Evolutionary conservation across 352 stramenopile species (phyloP).

Genomic region (Elongisporangium undulatum): DNA sequence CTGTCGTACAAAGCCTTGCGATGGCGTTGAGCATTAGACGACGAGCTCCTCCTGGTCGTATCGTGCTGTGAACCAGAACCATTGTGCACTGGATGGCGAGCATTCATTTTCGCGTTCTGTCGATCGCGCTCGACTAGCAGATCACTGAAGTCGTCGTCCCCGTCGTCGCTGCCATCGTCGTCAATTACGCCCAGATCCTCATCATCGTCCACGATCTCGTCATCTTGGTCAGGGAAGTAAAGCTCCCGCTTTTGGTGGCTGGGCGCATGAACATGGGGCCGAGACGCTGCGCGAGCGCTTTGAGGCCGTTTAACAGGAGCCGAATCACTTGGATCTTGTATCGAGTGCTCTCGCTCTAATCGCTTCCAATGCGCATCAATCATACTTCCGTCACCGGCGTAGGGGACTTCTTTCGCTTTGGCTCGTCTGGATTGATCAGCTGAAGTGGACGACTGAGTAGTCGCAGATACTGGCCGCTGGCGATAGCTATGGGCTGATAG

Average conservation of each 20-base stretch:
- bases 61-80: background rate
- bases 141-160: background rate
- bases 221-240: constrained; percentile 17
- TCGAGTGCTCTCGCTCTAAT: constrained; percentile 25
- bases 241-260: constrained; percentile 11
- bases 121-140: background rate
- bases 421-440: background rate
- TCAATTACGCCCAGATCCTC: constrained; percentile 34
- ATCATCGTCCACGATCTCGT: constrained; percentile 32
- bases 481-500: constrained; percentile 13
- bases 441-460: constrained; percentile 4
- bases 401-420: background rate
- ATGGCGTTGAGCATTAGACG: constrained; percentile 13
- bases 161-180: constrained; percentile 19
- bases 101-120: background rate
- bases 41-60: background rate
- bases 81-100: background rate
- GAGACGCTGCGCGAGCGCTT: constrained; percentile 22
- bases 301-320: constrained; percentile 24
- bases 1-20: constrained; percentile 24
- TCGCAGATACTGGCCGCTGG: constrained; percentile 27
- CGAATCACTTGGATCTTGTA: constrained; percentile 15
- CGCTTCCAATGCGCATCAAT: constrained; percentile 40
- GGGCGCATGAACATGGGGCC: constrained; percentile 6
- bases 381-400: constrained; percentile 2